Percentiles rank a stretch among this genome's conserved stretches.
Evolutionary conservation across 2,329 filamentous ascomycete species (phyloP).

Genomic region (Penicillium sp.): DNA sequence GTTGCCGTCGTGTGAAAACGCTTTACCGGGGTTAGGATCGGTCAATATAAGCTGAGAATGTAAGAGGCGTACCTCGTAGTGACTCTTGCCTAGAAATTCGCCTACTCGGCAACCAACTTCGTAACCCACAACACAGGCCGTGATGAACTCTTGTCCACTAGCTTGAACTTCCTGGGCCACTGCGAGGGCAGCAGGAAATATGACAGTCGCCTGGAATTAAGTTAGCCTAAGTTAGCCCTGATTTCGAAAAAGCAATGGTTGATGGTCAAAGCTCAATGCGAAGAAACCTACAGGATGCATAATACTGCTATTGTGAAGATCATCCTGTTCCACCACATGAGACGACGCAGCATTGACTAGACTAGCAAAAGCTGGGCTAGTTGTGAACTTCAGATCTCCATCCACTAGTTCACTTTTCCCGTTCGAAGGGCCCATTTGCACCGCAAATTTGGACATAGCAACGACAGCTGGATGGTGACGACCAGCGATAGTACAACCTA

Average conservation of each 20-base stretch:
- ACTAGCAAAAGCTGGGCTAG: slow-evolving; percentile 31
- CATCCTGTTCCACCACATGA: slow-evolving; percentile 35
- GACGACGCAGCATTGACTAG: slow-evolving; percentile 31
- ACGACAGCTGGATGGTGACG: slow-evolving; percentile 27
- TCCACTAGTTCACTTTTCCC: slow-evolving; percentile 31
- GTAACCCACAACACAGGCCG: slow-evolving; percentile 33
- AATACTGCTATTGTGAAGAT: slow-evolving; percentile 34
- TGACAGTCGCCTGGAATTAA: slow-evolving; percentile 26
- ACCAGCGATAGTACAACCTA: slow-evolving; percentile 32
- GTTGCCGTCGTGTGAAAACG: slow-evolving; percentile 30
- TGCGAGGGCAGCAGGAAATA: slow-evolving; percentile 30
- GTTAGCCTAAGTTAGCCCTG: not conserved
- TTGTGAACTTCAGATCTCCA: slow-evolving; percentile 18
- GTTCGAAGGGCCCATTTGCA: slow-evolving; percentile 27
- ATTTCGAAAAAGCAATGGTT: not conserved
- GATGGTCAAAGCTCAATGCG: not conserved
- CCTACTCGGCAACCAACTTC: slow-evolving; percentile 32
- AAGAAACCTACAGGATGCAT: slow-evolving; percentile 29
- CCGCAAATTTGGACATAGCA: slow-evolving; percentile 23
- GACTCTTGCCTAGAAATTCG: slow-evolving; percentile 30
- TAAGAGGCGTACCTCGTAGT: slow-evolving; percentile 28
- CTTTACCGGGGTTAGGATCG: slow-evolving; percentile 4
- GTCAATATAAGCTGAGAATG: not conserved
- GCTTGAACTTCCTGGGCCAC: slow-evolving; percentile 30
- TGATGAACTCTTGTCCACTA: slow-evolving; percentile 29